phyloP scores from a whole-genome alignment of 129 eudicot genomes.

The Centrapalus pauciflorus region DNA sequence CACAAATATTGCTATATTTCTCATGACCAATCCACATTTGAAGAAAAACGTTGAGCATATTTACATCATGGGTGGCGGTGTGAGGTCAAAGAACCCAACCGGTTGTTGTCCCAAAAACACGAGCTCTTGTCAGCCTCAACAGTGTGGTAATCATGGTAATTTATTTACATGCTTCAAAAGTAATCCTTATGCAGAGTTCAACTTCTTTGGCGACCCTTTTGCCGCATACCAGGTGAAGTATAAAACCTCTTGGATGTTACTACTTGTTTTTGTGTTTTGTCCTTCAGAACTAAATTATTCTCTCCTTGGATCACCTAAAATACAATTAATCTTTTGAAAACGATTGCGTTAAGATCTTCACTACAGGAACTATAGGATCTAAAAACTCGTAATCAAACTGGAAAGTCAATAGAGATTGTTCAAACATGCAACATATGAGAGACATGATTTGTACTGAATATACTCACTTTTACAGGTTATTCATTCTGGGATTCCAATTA shows the following conservation, averaged over 20 bases:
- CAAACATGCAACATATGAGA: neutral
- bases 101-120: conserved; percentile 55
- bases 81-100: conserved; percentile 64
- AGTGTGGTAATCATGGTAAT: conserved; percentile 72
- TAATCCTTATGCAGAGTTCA: conserved; percentile 91
- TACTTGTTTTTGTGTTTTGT: neutral
- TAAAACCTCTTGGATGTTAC: neutral
- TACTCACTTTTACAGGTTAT: conserved; percentile 47
- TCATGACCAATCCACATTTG: conserved; percentile 65
- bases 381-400: neutral
- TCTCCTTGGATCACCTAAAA: neutral
- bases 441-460: neutral
- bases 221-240: conserved; percentile 81
- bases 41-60: conserved; percentile 71
- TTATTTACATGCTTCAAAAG: conserved; percentile 52
- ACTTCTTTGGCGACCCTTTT: conserved; percentile 78
- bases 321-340: neutral
- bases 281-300: neutral
- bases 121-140: conserved; percentile 46
- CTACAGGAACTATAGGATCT: neutral
- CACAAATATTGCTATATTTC: conserved; percentile 69
- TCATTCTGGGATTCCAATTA: conserved; percentile 80
- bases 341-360: neutral
- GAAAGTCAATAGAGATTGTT: neutral
- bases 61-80: conserved; percentile 83